Percentiles rank a stretch among this genome's conserved stretches.
phyloP scores from a whole-genome alignment of 331 rosid species.

The Malus hybrid region DNA sequence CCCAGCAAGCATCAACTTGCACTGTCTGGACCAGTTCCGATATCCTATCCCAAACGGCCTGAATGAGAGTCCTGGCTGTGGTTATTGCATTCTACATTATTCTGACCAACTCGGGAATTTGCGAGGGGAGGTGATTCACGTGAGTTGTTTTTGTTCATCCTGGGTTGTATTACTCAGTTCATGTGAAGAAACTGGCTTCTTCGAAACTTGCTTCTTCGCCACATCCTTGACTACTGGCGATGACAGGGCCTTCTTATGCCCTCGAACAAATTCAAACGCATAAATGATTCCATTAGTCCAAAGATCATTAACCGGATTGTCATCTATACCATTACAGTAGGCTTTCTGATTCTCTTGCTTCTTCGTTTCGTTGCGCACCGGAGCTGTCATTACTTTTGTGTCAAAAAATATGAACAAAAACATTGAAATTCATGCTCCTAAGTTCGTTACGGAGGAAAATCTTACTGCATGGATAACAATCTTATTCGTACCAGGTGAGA shows the following conservation, averaged over 20 bases:
- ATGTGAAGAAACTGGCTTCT: conserved; percentile 3
- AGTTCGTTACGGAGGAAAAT: background rate
- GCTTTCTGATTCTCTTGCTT: conserved; percentile 18
- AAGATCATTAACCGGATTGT: conserved; percentile 20
- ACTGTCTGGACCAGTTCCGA: conserved; percentile 25
- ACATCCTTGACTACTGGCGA: conserved; percentile 6
- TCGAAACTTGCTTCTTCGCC: conserved; percentile 1
- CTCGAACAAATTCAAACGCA: conserved; percentile 46
- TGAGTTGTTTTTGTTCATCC: conserved; percentile 1
- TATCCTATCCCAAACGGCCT: conserved; percentile 14
- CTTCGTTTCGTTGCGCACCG: conserved; percentile 12
- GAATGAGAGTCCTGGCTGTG: conserved; percentile 3
- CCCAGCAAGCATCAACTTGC: conserved; percentile 28
- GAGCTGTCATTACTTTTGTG: conserved; percentile 14
- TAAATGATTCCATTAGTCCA: conserved; percentile 60
- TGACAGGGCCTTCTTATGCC: conserved; percentile 11
- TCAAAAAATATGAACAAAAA: conserved; percentile 18
- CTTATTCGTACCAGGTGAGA: background rate
- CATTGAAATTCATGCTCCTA: conserved; percentile 20
- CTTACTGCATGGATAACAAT: too few relatives aligned
- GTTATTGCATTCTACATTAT: background rate
- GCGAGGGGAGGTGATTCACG: too few relatives aligned
- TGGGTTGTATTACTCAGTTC: conserved; percentile 1
- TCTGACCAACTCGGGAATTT: background rate
- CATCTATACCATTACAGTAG: conserved; percentile 6